These are phyloP conservation scores for Colletotrichum sp. DNA, from an alignment of 2,329 filamentous ascomycete species.

Conservation along the genomic window DNA sequence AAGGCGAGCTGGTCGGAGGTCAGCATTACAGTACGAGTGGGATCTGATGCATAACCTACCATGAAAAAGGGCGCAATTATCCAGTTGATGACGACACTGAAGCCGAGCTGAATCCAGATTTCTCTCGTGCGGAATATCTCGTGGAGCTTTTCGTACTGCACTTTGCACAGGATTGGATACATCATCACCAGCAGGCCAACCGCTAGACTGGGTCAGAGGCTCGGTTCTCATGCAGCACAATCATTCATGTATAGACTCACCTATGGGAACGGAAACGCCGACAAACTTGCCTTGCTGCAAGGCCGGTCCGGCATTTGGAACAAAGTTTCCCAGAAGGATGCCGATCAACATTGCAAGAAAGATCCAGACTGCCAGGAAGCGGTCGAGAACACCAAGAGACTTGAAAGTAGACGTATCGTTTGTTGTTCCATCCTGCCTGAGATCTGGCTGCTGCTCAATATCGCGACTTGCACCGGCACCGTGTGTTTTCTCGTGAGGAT, in stretches of 20 bases:
- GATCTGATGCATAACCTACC: constrained; percentile 48
- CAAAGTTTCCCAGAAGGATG: constrained; percentile 79
- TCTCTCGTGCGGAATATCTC: constrained; percentile 62
- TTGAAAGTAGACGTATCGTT: constrained; percentile 51
- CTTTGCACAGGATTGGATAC: constrained; percentile 91
- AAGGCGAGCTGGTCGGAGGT: constrained; percentile 56
- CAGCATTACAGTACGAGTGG: background rate
- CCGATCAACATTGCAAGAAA: constrained; percentile 79
- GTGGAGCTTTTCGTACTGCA: constrained; percentile 78
- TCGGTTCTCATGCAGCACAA: background rate
- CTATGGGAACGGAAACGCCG: constrained; percentile 70
- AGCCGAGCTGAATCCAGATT: constrained; percentile 80
- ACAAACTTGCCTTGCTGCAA: constrained; percentile 77
- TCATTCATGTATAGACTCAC: constrained; percentile 34
- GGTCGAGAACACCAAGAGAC: constrained; percentile 63
- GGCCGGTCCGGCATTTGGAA: constrained; percentile 62
- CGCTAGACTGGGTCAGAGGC: constrained; percentile 48
- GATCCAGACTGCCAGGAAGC: constrained; percentile 75
- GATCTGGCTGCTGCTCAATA: constrained; percentile 8
- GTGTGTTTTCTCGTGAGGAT: background rate
- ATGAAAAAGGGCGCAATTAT: constrained; percentile 82
- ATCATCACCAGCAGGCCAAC: constrained; percentile 89
- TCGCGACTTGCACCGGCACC: background rate
- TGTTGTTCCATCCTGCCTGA: background rate
- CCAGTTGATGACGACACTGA: constrained; percentile 84